phyloP scores from a whole-genome alignment of 352 stramenopile genomes.

The Aphanomyces stellatus region DNA sequence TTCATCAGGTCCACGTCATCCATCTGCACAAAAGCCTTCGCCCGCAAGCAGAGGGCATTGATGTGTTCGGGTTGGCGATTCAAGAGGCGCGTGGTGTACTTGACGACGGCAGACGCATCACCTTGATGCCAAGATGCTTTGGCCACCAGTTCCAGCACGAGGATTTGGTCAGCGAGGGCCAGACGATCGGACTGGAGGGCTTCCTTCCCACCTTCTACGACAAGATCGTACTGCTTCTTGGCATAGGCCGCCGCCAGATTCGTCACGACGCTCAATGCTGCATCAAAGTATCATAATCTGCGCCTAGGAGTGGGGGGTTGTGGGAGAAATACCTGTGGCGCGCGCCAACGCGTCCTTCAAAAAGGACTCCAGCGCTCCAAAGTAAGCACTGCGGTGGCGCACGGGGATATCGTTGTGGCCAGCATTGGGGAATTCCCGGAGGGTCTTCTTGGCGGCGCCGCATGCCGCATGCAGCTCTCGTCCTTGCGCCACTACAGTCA shows the following conservation, averaged over 20 bases:
- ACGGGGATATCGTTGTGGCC: slow-evolving; percentile 16
- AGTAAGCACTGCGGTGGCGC: slow-evolving; percentile 1
- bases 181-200: not conserved
- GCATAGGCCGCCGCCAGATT: too few relatives aligned
- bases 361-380: not conserved
- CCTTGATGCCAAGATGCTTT: slow-evolving; percentile 1
- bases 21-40: slow-evolving; percentile 1
- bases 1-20: not conserved
- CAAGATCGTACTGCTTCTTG: slow-evolving; percentile 5
- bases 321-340: not conserved
- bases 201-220: not conserved
- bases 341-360: not conserved
- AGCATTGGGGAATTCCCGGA: slow-evolving; percentile 10
- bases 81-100: slow-evolving; percentile 10
- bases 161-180: not conserved
- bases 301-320: too few relatives aligned
- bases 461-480: slow-evolving; percentile 6
- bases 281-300: too few relatives aligned
- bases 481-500: slow-evolving; percentile 11
- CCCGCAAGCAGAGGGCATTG: slow-evolving; percentile 13
- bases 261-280: too few relatives aligned
- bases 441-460: slow-evolving; percentile 1
- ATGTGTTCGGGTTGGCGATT: slow-evolving; percentile 2
- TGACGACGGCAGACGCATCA: slow-evolving; percentile 2
- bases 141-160: not conserved